Conservation (phyloP, 441 rosid genomes). For the Theobroma grandiflorum region DNA sequence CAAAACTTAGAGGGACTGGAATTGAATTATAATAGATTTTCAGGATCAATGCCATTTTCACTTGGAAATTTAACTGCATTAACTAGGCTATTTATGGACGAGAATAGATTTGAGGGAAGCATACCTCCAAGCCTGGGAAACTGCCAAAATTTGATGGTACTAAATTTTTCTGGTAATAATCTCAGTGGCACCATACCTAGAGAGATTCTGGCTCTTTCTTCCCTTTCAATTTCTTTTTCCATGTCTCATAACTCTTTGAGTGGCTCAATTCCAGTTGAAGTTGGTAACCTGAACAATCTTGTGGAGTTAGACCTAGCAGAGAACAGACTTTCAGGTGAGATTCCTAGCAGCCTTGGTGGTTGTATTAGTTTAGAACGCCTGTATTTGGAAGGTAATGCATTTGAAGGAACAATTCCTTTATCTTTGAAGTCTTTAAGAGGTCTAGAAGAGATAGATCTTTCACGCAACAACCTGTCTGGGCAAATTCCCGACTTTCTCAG, state of each 20-base stretch:
- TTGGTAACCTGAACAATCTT: constrained; percentile 39
- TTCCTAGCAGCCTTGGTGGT: constrained; percentile 41
- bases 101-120: constrained; percentile 47
- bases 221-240: constrained; percentile 43
- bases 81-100: constrained; percentile 43
- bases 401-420: constrained; percentile 49
- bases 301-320: constrained; percentile 44
- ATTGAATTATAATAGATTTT: constrained; percentile 43
- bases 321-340: constrained; percentile 48
- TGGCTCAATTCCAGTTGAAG: constrained; percentile 43
- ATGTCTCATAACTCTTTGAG: constrained; percentile 44
- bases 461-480: constrained; percentile 47
- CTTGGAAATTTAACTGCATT: constrained; percentile 52
- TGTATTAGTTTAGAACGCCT: constrained; percentile 43
- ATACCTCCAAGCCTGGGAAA: constrained; percentile 54
- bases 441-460: constrained; percentile 49
- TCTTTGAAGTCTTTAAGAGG: constrained; percentile 44
- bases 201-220: constrained; percentile 44
- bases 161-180: constrained; percentile 41
- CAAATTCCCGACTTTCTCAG: constrained; percentile 45
- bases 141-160: constrained; percentile 35
- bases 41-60: constrained; percentile 48
- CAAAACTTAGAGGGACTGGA: constrained; percentile 38
- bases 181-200: constrained; percentile 45
- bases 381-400: constrained; percentile 38